These are phyloP conservation scores for Chloromonas sp. DNA, from an alignment of 163 green algal species.

Conservation along the genomic window DNA sequence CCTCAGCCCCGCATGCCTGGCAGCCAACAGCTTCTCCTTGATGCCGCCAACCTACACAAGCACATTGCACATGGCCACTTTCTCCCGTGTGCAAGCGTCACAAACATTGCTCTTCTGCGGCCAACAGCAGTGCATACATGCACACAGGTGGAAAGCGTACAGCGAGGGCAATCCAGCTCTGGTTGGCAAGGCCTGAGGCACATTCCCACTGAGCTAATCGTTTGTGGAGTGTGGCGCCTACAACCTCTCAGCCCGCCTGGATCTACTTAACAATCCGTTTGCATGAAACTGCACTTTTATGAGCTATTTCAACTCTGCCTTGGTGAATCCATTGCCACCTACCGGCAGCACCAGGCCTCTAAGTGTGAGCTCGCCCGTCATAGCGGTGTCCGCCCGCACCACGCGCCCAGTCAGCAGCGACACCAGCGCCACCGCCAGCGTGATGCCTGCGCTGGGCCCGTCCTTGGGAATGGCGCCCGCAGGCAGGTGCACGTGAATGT, in stretches of 20 bases:
- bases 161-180: background rate
- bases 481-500: constrained; percentile 81
- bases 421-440: constrained; percentile 67
- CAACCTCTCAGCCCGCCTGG: too few relatives aligned
- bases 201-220: background rate
- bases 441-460: constrained; percentile 72
- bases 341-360: constrained; percentile 81
- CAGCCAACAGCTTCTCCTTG: constrained; percentile 80
- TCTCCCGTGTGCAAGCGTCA: background rate
- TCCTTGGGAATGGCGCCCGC: constrained; percentile 80
- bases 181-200: background rate
- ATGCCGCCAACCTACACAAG: constrained; percentile 58
- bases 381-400: constrained; percentile 67
- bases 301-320: too few relatives aligned
- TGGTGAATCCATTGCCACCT: constrained; percentile 33
- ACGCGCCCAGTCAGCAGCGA: constrained; percentile 58
- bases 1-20: constrained; percentile 54
- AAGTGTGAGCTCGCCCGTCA: constrained; percentile 81
- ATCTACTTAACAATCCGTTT: background rate
- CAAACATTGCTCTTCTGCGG: background rate
- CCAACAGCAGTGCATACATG: background rate
- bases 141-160: background rate
- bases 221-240: background rate
- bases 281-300: too few relatives aligned
- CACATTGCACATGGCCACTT: too few relatives aligned